Conservation (phyloP, 2,329 filamentous ascomycete species). For the Xylaria sp. region DNA sequence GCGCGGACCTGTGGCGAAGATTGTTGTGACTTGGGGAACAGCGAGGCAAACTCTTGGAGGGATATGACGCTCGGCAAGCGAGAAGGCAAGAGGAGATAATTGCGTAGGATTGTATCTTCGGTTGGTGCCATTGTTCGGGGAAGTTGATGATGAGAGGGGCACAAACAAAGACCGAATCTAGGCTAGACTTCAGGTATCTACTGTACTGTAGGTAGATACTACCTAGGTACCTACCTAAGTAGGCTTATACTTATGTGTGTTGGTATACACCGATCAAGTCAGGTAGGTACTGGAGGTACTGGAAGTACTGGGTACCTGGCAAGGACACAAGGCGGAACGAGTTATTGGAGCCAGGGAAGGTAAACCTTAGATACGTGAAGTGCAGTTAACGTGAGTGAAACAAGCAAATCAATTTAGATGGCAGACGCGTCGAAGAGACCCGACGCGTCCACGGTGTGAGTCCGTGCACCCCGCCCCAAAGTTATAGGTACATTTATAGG, state of each 20-base stretch:
- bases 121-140: conserved; percentile 67
- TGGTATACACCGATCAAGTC: too few species aligned
- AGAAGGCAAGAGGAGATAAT: conserved; percentile 79
- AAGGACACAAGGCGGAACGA: too few species aligned
- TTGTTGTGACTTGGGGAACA: conserved; percentile 74
- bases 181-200: too few species aligned
- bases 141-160: background rate
- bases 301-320: too few species aligned
- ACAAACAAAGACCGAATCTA: background rate
- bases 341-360: too few species aligned
- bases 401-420: background rate
- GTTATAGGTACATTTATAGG: too few species aligned
- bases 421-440: conserved; percentile 3
- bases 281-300: too few species aligned
- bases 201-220: too few species aligned
- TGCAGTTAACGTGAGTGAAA: too few species aligned
- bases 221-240: too few species aligned
- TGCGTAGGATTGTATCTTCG: conserved; percentile 75
- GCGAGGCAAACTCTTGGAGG: conserved; percentile 73
- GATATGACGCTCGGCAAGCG: conserved; percentile 75
- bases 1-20: conserved; percentile 69
- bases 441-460: conserved; percentile 11
- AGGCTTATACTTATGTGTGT: too few species aligned
- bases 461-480: conserved; percentile 13
- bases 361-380: too few species aligned